phyloP scores from a whole-genome alignment of 768 basidiomycete genomes.

The Scleroderma bovista region DNA sequence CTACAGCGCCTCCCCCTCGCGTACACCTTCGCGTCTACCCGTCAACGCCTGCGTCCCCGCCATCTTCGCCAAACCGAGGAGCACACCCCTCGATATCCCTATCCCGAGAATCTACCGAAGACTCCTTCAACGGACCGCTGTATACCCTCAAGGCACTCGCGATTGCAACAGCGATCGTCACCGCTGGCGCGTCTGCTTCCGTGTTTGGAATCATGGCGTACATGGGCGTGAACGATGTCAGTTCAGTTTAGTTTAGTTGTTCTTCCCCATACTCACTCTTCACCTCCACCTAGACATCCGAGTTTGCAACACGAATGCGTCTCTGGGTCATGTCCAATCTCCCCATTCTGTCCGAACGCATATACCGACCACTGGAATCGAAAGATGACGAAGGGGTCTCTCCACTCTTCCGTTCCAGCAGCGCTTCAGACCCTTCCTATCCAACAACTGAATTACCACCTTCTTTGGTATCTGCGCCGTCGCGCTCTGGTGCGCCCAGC shows the following conservation, averaged over 20 bases:
- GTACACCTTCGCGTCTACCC: neutral
- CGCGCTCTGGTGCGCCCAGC: neutral
- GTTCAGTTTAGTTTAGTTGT: slow-evolving; percentile 17
- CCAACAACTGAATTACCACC: neutral
- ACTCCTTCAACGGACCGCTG: slow-evolving; percentile 45
- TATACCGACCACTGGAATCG: slow-evolving; percentile 40
- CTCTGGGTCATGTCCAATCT: slow-evolving; percentile 38
- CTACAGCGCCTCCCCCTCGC: neutral
- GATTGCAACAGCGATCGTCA: slow-evolving; percentile 58
- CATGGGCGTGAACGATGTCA: slow-evolving; percentile 52
- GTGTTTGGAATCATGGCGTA: slow-evolving; percentile 46
- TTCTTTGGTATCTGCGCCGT: too few species aligned
- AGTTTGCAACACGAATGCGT: slow-evolving; percentile 59
- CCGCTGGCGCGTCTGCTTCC: slow-evolving; percentile 38
- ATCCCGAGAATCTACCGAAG: slow-evolving; percentile 8
- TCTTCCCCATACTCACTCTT: neutral
- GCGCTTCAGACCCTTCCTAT: slow-evolving; percentile 1
- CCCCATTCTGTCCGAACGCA: slow-evolving; percentile 45
- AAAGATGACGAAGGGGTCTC: slow-evolving; percentile 16
- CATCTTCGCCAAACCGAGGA: neutral
- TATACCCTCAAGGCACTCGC: slow-evolving; percentile 60
- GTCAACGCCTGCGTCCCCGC: neutral
- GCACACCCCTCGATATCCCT: neutral
- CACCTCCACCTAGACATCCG: slow-evolving; percentile 39
- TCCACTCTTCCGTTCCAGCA: neutral